These are phyloP conservation scores for Podospora fimiseda DNA, from an alignment of 495 filamentous ascomycete genomes.

Conservation along the genomic window DNA sequence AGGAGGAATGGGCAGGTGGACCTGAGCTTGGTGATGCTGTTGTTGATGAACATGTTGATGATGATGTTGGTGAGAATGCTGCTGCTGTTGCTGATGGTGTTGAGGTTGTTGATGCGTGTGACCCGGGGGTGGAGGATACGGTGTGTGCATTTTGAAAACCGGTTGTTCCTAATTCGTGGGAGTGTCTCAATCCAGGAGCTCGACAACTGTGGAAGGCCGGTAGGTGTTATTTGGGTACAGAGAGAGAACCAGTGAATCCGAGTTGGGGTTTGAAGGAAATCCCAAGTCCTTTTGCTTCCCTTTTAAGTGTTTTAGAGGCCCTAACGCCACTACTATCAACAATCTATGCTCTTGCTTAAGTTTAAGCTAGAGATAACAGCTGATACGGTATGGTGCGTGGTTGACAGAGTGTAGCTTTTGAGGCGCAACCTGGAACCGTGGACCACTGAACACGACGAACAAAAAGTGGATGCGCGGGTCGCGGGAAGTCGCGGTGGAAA, in stretches of 20 bases:
- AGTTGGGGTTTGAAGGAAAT: too few relatives aligned
- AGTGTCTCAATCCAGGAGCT: slow-evolving; percentile 1
- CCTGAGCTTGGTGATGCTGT: slow-evolving; percentile 18
- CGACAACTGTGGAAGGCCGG: slow-evolving; percentile 4
- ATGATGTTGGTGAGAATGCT: neutral
- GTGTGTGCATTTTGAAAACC: slow-evolving; percentile 14
- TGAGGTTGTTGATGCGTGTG: neutral
- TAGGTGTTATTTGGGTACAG: too few relatives aligned
- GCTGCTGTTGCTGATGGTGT: neutral
- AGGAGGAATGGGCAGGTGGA: slow-evolving; percentile 13
- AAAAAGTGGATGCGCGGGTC: neutral
- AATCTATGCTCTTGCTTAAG: neutral
- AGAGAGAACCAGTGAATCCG: too few relatives aligned
- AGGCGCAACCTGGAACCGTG: too few relatives aligned
- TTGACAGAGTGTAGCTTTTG: neutral
- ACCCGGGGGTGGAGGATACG: slow-evolving; percentile 19
- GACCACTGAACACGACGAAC: neutral
- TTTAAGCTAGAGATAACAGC: neutral
- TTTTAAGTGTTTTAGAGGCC: neutral
- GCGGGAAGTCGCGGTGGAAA: neutral
- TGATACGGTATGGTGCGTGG: neutral
- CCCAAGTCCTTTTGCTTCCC: too few relatives aligned
- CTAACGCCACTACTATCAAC: neutral
- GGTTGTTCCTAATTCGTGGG: neutral
- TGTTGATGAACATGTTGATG: slow-evolving; percentile 7